Evolutionary conservation across 345 rosid genomes (phyloP), one percentile per base, ranked within the genome.

Genomic region (Populus nigra): DNA sequence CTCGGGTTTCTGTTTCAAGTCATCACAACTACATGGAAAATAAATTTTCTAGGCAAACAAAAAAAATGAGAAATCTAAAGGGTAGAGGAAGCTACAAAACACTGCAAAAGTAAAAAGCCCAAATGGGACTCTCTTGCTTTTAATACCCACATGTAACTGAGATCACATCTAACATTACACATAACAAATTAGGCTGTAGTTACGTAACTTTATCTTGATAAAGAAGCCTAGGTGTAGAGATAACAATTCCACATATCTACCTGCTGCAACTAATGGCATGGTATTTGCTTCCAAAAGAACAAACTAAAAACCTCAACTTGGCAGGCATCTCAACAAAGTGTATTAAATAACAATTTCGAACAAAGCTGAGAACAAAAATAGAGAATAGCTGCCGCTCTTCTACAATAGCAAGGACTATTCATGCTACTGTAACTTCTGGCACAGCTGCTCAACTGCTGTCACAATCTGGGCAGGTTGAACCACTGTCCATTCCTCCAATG

Each of bases 381-480:
- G 59, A 38, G 43, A 20, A 50, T 72, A 20, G 73, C 27, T 65
- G 45, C 36, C n/a, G 18, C 73, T 59, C 55, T 62, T 71, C 53
- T 38, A 13, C 39, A 43, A 45, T 50, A 74, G 41, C 65, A 73
- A 75, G 7, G 62, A 63, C 49, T 61, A 18, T 77, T 70, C 68
- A 22, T 62, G 77, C 69, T 43, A 33, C 68, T 29, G 70, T 66
- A 73, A 68, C 86, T 88, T 93, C 88, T 84, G 90, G 88, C 99
- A 95, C 43, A 95, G 90, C 89, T 93, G 91, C 87, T 93, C 96
- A 47, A 93, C 93, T 8, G 98, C 99, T 0, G 97, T 91, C 75
- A 95, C 98, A 43, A 93, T 91, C 91, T 91, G 98, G 50, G 93
- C 88, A 8, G 99, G 99, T 79, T 95, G 99, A 78, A 95, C 98